Conservation (phyloP, 305 asterid genomes). For the Andrographis paniculata region DNA sequence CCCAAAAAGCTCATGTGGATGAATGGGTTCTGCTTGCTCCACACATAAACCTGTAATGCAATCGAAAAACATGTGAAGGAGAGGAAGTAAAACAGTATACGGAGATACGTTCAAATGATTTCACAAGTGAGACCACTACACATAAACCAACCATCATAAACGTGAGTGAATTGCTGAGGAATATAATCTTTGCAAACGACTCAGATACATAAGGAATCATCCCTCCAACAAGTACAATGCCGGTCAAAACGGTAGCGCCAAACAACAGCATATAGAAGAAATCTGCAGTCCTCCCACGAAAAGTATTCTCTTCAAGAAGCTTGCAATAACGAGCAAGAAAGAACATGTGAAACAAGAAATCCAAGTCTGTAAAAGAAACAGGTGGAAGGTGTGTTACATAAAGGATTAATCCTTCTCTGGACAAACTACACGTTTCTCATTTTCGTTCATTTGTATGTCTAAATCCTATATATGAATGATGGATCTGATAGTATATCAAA, state of each 20-base stretch:
- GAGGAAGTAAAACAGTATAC: too few relatives aligned
- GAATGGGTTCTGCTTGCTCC: slow-evolving; percentile 99
- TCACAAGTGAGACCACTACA: slow-evolving; percentile 3
- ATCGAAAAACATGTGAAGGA: background rate
- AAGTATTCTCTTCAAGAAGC: slow-evolving; percentile 96
- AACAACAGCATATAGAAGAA: slow-evolving; percentile 91
- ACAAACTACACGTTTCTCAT: too few relatives aligned
- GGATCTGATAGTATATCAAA: too few relatives aligned
- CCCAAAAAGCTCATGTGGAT: slow-evolving; percentile 99
- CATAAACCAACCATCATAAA: slow-evolving; percentile 91
- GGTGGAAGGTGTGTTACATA: background rate
- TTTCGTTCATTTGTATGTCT: too few relatives aligned
- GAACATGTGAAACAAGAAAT: slow-evolving; percentile 98
- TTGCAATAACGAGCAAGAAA: slow-evolving; percentile 98
- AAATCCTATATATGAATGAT: too few relatives aligned
- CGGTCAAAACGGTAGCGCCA: slow-evolving; percentile 88
- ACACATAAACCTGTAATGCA: slow-evolving; percentile 71
- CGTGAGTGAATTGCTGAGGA: slow-evolving; percentile 97
- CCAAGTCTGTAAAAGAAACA: slow-evolving; percentile 65
- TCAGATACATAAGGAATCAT: slow-evolving; percentile 95
- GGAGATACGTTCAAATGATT: too few relatives aligned
- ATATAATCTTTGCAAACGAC: slow-evolving; percentile 86
- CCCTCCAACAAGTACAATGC: slow-evolving; percentile 86
- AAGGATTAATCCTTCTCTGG: too few relatives aligned
- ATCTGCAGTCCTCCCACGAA: slow-evolving; percentile 96